Evolutionary conservation across 2,329 filamentous ascomycete genomes (phyloP).

Genomic region (Thermothelomyces thermophilus): DNA sequence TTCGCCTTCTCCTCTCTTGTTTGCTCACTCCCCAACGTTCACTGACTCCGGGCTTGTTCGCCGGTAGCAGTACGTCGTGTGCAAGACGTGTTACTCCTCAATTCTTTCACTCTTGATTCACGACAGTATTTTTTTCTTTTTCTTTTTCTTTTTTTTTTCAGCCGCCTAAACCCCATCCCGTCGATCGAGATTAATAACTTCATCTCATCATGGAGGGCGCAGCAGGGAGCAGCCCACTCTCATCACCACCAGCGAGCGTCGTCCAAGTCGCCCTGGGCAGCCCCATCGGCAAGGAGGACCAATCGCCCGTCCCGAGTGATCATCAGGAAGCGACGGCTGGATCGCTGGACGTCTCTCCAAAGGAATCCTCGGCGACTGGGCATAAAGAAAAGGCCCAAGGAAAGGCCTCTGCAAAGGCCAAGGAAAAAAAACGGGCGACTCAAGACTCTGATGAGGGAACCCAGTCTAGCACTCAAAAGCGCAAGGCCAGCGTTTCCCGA

Average conservation of each 20-base stretch:
- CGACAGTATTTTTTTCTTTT: too few relatives aligned
- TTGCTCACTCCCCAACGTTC: too few relatives aligned
- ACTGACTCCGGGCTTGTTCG: too few relatives aligned
- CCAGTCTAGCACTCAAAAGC: slow-evolving; percentile 9
- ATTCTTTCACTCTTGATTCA: too few relatives aligned
- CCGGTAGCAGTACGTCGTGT: too few relatives aligned
- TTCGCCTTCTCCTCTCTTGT: too few relatives aligned
- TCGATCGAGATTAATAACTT: too few relatives aligned
- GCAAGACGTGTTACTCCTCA: too few relatives aligned
- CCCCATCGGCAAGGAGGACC: not conserved
- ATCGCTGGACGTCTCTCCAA: not conserved
- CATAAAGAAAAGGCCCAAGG: not conserved
- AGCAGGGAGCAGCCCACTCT: slow-evolving; percentile 6
- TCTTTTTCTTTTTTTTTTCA: too few relatives aligned
- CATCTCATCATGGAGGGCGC: not conserved
- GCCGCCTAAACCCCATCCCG: not conserved
- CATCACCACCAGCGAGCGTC: slow-evolving; percentile 13
- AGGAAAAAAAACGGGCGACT: not conserved
- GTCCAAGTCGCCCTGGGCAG: not conserved
- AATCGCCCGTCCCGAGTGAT: not conserved
- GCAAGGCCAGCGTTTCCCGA: slow-evolving; percentile 6
- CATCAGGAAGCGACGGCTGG: not conserved
- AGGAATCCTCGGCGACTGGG: not conserved
- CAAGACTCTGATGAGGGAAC: not conserved
- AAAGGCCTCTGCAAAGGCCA: not conserved